Base-by-base conservation (phyloP, 768 basidiomycete species). In the Termitomyces sp. region DNA sequence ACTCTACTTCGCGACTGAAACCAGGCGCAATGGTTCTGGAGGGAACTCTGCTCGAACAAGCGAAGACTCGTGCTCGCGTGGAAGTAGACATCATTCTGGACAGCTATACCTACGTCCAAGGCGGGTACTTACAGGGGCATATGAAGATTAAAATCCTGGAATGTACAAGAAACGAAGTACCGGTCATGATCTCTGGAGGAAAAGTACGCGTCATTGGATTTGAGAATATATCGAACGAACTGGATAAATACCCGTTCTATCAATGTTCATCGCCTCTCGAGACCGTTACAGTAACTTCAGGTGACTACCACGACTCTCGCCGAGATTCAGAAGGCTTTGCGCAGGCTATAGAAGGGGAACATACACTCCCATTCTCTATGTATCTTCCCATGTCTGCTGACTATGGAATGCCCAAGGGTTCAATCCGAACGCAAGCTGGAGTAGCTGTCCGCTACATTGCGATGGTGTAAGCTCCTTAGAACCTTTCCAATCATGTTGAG, bases 151-250 rank as follows among this genome's bases (percentile, higher is more conserved):
- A 77, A 32, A 79, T 96, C 19, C 77, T 78, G 51, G 77, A 81
- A 46, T 78, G 79, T 27, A 65, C 75, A 29, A 82, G 77, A 67
- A 84, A 83, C 61, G 82, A 82, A 55, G 68, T 78, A 2, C 74
- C 82, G n/a, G 66, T 92, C 3, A 73, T 84, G 62, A 70, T 96
- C 14, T 85, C 85, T 38, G 84, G 79, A 37, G 90, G 85, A 4
- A 95, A 93, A 74, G 69, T 95, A 32, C 78, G 92, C 57, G 77
- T 95, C 21, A 79, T 95, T 52, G 93, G 95, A 4, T 94, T 93
- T 67, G 95, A 96, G 73, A 85, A 82, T 42, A 77, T 84, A 42
- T 74, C 81, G 0, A 74, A 78, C 45, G 75, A 81, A 54, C 76
- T 80, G 25, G 76, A 80, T n/a, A 77, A 87, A 16, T 84, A 90